Base-by-base conservation (phyloP, 768 basidiomycete genomes). In the Leccinum pellstonianum region DNA sequence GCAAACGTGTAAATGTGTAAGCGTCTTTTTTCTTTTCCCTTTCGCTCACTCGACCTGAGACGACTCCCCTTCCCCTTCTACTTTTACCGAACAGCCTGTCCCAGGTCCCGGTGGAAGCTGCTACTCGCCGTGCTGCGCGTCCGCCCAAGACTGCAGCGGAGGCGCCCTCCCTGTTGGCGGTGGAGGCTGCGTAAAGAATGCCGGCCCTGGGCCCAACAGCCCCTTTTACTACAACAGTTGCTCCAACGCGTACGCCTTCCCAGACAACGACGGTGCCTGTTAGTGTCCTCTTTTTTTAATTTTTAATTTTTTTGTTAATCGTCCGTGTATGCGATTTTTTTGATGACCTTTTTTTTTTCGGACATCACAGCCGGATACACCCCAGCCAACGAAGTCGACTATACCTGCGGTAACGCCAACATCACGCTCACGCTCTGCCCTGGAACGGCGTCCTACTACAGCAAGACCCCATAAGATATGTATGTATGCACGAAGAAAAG, bases 351-450 rank as follows among this genome's bases (percentile, higher is more conserved):
- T 58, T 15, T 38, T 38, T 38, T 38, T 1, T 27, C 15, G 15
- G 15, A 38, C 15, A 19, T 35, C 10, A 19, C 7, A 56, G 66
- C 10, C 38, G 61, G 57, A 25, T 63, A 66, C 48, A 63, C 55
- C 2, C 67, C 67, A 1, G 67, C 64, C 37, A 61, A 68, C 43
- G 19, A 52, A 29, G 67, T 68, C n/a, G 67, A 56, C n/a, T 68
- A 59, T 35, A 68, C 60, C 19, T 68, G 67, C 56, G 7, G 27
- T n/a, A 66, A 69, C 47, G 10, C 62, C 5, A 61, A 53, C 6
- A 63, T 69, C 37, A 65, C 63, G 11, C 57, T 64, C 46, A 69
- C 62, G 35, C 68, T 69, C 53, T 69, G 67, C 59, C 59, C 64
- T 4, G 62, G 61, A 29, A 60, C 47, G 8, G 58, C 64, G 12